A percentile compares a stretch with the other conserved stretches of the same genome.
Evolutionary conservation across 306 rosid genomes (phyloP).

Genomic region (Vachellia pachyceras): DNA sequence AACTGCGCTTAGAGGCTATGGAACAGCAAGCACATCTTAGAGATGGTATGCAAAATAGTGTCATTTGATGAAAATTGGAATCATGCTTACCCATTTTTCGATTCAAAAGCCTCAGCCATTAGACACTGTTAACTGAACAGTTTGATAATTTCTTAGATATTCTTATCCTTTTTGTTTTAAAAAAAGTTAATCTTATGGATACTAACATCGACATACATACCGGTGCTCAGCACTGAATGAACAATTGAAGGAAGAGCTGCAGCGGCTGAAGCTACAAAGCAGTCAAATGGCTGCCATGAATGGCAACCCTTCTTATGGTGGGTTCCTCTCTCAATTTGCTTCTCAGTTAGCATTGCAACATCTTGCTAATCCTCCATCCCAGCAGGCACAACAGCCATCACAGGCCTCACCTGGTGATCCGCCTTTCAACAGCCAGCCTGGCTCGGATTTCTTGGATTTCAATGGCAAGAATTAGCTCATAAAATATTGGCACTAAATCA

Average conservation of each 20-base stretch:
- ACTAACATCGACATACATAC: neutral
- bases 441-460: constrained; percentile 61
- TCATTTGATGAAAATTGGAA: constrained; percentile 18
- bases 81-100: constrained; percentile 2
- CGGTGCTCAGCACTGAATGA: constrained; percentile 69
- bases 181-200: neutral
- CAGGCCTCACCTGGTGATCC: constrained; percentile 53
- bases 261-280: constrained; percentile 80
- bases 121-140: constrained; percentile 11
- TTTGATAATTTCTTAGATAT: constrained; percentile 6
- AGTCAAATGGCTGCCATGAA: constrained; percentile 48
- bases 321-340: constrained; percentile 65
- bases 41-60: constrained; percentile 63
- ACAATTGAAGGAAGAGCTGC: constrained; percentile 80
- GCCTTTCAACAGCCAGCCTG: constrained; percentile 50
- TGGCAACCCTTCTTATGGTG: constrained; percentile 63
- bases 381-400: constrained; percentile 54
- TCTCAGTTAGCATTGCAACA: constrained; percentile 62
- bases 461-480: constrained; percentile 53
- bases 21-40: constrained; percentile 91
- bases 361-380: constrained; percentile 49
- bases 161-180: neutral
- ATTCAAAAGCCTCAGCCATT: neutral
- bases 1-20: constrained; percentile 81
- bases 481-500: constrained; percentile 33